Base-by-base conservation (phyloP, 768 basidiomycete genomes). In the Tricholoma furcatifolium region DNA sequence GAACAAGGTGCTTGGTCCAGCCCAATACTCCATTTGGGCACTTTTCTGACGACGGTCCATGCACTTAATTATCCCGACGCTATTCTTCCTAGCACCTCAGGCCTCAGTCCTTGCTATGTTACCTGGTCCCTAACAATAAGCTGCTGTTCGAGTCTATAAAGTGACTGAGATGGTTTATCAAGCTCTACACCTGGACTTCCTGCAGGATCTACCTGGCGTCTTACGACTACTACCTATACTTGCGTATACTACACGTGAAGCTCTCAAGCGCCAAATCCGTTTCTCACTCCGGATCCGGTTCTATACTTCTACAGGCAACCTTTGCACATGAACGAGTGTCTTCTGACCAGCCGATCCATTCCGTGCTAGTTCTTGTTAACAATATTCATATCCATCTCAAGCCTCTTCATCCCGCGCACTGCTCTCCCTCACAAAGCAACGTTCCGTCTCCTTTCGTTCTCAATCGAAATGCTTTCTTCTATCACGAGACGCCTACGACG, bases 381-480 rank as follows among this genome's bases (percentile, higher is more conserved):
- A 38, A 27, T 47, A 45, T 39, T 36, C 34, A 50, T 38, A 49
- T 34, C 47, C 47, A 49, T 21, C 24, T 10, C 35, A 47, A 43
- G 41, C 24, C 40, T 50, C 36, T 51, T 30, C 21, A 44, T 27
- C 39, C 5, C 42, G 39, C 36, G 8, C 9, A 14, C 35, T 30
- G 30, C 21, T 50, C 42, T 24, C 12, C 36, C 42, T n/a, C 32
- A 27, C 31, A 32, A 32, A 41, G 32, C 41, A 31, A 21, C 4
- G 11, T 24, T 32, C 41, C 36, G 6, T 51, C 54, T 49, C 46
- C 32, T 20, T 35, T 23, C 34, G 24, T 38, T 54, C 59, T 36
- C 10, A 11, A 14, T 21, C 6, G 8, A 3, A 10, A 71, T 73
- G 71, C 56, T 74, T 48, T 60, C 66, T 34, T 65, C 66, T 35